These are phyloP conservation scores for Candida khao-thaluensis DNA, from an alignment of 805 yeast species.

Conservation along the genomic window DNA sequence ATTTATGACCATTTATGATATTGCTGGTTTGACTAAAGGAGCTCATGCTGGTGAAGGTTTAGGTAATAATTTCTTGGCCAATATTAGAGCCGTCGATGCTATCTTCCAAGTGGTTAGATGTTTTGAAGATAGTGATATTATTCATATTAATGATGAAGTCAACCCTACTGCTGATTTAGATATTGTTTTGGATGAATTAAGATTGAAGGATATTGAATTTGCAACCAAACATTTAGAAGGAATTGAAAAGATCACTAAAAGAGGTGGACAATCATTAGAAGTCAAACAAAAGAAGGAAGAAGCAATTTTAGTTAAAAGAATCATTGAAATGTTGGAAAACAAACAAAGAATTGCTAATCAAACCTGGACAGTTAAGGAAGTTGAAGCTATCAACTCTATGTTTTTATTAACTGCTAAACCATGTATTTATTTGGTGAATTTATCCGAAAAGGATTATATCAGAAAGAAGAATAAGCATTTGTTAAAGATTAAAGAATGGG, in stretches of 20 bases:
- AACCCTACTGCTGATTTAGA: constrained; percentile 93
- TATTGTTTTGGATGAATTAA: constrained; percentile 85
- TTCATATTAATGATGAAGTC: constrained; percentile 70
- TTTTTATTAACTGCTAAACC: constrained; percentile 93
- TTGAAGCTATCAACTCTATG: constrained; percentile 84
- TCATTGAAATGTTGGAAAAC: constrained; percentile 72
- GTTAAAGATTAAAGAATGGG: constrained; percentile 84
- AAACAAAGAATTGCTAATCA: constrained; percentile 89
- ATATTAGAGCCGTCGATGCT: constrained; percentile 71
- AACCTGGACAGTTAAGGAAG: constrained; percentile 87
- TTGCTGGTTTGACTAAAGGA: constrained; percentile 69
- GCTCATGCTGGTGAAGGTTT: constrained; percentile 65
- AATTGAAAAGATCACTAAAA: constrained; percentile 73
- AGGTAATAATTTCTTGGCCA: constrained; percentile 70
- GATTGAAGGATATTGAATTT: constrained; percentile 96
- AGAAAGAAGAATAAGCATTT: constrained; percentile 88
- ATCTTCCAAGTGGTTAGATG: constrained; percentile 67
- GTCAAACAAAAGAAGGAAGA: constrained; percentile 87
- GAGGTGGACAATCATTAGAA: constrained; percentile 88
- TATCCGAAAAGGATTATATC: constrained; percentile 83
- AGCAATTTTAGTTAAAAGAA: constrained; percentile 67
- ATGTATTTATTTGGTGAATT: constrained; percentile 85
- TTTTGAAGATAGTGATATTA: constrained; percentile 62
- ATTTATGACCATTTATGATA: constrained; percentile 58
- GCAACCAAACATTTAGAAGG: constrained; percentile 77